Evolutionary conservation across 2,329 filamentous ascomycete species (phyloP), one percentile per base, ranked within the genome.

Genomic region (Rhinocladiella mackenziei): DNA sequence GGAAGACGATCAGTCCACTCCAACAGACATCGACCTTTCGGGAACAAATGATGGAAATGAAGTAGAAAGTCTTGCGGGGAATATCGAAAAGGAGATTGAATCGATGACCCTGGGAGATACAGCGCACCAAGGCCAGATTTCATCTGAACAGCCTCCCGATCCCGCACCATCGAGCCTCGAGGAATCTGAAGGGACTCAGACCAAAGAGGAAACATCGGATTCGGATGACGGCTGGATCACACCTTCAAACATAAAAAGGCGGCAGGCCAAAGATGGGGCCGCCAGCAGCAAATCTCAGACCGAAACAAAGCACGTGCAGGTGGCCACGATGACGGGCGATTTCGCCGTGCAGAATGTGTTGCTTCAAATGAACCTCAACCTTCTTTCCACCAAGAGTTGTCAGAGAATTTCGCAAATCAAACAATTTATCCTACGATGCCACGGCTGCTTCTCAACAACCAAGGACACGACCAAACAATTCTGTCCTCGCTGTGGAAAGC

Each of bases 321-420:
- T 86, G 11, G 91, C 89, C n/a, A 82, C 91, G 32, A 83, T 97
- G 61, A 97, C 92, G 1, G 89, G 85, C 43, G 92, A 98, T 71
- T 97, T 86, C 67, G 91, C 92, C 43, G 94, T 98, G 87, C 91
- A 97, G 70, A 97, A 97, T 63, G 89, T 97, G 5, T 78, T 92
- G 2, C 76, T 98, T 3, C 87, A 94, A 57, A 94, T 97, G 73
- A 95, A 96, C 69, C 78, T 98, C 36, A 87, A 92, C 62, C 79
- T 96, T 8, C 76, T 96, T 46, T 89, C 89, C 0, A 78, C 86
- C 5, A 65, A 65, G 0, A 77, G 80, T 11, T 73, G 97, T 49
- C 77, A 86, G 51, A 81, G 89, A 58, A 88, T 98, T 62, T 84
- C 81, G 26, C 81, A 85, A 48, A 77, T 97, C 54, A 91, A 89